phyloP scores from a whole-genome alignment of 2,329 filamentous ascomycete genomes.

The Phialophora macrospora region DNA sequence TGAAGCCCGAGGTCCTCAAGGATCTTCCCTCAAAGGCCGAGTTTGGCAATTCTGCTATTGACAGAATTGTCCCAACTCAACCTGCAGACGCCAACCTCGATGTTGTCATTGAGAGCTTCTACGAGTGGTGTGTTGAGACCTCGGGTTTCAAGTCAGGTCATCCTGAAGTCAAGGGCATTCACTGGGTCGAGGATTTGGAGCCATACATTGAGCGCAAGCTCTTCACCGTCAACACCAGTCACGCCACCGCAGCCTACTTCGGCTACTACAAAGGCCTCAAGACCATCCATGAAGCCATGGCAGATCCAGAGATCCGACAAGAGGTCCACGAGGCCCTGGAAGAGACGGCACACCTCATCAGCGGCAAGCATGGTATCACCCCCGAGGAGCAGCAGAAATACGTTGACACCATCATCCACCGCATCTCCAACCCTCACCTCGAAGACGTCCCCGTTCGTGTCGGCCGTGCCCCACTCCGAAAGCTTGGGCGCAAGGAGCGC shows the following conservation, averaged over 20 bases:
- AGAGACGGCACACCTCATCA: constrained; percentile 86
- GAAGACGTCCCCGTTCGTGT: constrained; percentile 95
- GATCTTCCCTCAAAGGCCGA: constrained; percentile 76
- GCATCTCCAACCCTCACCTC: constrained; percentile 79
- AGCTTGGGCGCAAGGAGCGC: constrained; percentile 91
- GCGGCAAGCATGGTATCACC: constrained; percentile 81
- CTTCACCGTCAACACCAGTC: constrained; percentile 98
- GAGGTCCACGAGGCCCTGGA: constrained; percentile 79
- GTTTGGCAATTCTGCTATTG: constrained; percentile 97
- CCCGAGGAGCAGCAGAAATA: constrained; percentile 79
- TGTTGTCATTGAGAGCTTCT: constrained; percentile 97
- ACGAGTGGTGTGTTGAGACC: constrained; percentile 95
- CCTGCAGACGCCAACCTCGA: constrained; percentile 78
- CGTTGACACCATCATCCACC: constrained; percentile 86
- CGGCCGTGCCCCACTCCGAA: constrained; percentile 89
- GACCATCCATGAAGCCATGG: constrained; percentile 87
- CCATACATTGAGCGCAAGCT: constrained; percentile 99
- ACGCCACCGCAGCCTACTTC: constrained; percentile 95
- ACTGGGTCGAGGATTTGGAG: constrained; percentile 88
- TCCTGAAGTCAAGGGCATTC: constrained; percentile 82
- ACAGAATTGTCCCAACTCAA: constrained; percentile 95
- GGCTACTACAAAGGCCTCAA: constrained; percentile 84
- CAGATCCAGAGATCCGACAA: constrained; percentile 76
- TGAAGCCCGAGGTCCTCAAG: constrained; percentile 57
- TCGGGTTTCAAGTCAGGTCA: constrained; percentile 76